Evolutionary conservation across 2,329 filamentous ascomycete genomes (phyloP), one percentile per base, ranked within the genome.

Genomic region (Dactylellina drechsleri): DNA sequence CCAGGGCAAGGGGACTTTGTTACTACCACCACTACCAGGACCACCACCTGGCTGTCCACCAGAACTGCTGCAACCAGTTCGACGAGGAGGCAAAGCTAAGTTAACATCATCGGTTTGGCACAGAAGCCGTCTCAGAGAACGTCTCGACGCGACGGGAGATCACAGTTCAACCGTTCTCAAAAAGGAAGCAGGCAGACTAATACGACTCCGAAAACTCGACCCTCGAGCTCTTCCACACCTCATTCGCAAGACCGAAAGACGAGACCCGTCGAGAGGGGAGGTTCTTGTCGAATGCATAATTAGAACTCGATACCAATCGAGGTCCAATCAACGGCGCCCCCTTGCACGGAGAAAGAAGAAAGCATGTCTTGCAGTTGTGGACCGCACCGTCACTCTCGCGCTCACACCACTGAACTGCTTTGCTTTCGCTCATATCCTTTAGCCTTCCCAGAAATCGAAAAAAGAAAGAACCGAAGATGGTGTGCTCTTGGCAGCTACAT

Each of bases 311-410:
- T 75, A 62, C 49, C 58, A 36, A 49, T 43, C 49, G 50, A 67
- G 52, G 59, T 50, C 66, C 66, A 71, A 71, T 71, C 66, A 71
- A 43, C 52, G 59, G 41, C 53, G 45, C 18, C 41, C 53, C 28
- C 59, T 40, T 13, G 16, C 31, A 15, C 15, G 26, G 41, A 41
- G 41, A 31, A 66, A 60, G 62, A 74, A 74, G 45, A 67, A 62
- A 62, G 56, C 28, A 58, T 57, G 58, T 68, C 64, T 68, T 67
- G 71, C 71, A 68, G 71, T 67, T 75, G 71, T 75, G 71, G 58
- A 68, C 64, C 70, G 58, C 45, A 74, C 70, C 31, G 52, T 75
- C 71, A 64, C 64, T 58, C 64, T 75, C 59, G 71, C 71, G 71
- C 71, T 75, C 67, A 75, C 57, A 62, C 70, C 70, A 7, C 10